Evolutionary conservation across 345 rosid genomes (phyloP).

Genomic region (Gossypium anomalum): DNA sequence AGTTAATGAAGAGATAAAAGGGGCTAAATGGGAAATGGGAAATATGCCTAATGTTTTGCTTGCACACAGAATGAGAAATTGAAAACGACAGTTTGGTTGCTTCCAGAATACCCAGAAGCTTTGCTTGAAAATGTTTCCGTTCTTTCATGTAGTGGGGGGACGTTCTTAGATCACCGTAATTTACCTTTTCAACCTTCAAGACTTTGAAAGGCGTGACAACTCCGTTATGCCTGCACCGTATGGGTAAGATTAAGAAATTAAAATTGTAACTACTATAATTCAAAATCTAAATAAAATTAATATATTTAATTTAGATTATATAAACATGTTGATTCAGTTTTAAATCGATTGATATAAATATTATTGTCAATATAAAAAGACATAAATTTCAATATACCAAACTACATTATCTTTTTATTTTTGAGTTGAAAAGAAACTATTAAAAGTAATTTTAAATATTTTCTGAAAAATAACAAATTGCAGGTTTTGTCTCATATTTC

Average conservation of each 20-base stretch:
- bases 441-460: fast-evolving
- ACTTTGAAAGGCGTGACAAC: neutral
- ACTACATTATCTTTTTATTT: fast-evolving
- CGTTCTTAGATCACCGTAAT: too few relatives aligned
- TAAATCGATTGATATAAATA: fast-evolving
- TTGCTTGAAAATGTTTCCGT: neutral
- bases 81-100: conserved; percentile 18
- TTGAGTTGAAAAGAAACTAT: fast-evolving
- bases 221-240: neutral
- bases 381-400: fast-evolving
- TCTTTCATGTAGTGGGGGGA: neutral
- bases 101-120: neutral
- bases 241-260: too few relatives aligned
- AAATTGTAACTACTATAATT: too few relatives aligned
- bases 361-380: fast-evolving
- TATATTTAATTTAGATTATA: too few relatives aligned
- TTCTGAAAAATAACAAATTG: too few relatives aligned
- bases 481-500: too few relatives aligned
- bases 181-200: neutral
- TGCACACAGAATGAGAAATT: neutral
- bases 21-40: neutral
- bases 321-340: too few relatives aligned
- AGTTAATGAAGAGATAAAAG: neutral
- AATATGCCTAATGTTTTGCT: conserved; percentile 20
- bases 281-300: too few relatives aligned